Percentiles rank a stretch among this genome's conserved stretches.
Conservation (phyloP, 2,329 filamentous ascomycete genomes). For the Diplodia mutila region DNA sequence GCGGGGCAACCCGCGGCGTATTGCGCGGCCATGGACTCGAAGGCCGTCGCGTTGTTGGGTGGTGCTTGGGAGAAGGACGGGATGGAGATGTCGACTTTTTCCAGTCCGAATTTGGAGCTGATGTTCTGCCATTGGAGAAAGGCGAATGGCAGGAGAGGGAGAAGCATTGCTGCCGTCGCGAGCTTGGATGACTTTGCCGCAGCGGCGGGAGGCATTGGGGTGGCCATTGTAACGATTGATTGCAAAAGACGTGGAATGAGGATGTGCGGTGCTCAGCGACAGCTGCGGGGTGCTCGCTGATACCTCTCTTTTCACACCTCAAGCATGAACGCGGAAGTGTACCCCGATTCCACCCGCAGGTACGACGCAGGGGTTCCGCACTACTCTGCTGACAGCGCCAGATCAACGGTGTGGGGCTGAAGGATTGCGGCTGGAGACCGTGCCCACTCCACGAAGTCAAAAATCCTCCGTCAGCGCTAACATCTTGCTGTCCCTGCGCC, state of each 20-base stretch:
- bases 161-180: neutral
- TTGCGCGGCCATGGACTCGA: neutral
- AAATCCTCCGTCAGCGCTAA: no score
- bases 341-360: no score
- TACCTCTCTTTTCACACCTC: no score
- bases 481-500: no score
- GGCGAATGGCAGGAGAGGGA: neutral
- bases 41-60: neutral
- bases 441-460: no score
- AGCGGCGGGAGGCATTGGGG: neutral
- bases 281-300: no score
- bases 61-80: neutral
- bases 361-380: no score
- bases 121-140: slow-evolving; percentile 7
- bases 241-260: neutral
- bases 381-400: no score
- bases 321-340: no score
- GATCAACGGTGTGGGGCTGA: no score
- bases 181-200: neutral
- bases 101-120: neutral
- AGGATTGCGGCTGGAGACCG: no score
- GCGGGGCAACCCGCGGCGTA: neutral
- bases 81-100: neutral
- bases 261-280: neutral
- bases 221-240: neutral